These are phyloP conservation scores for Suhomyces bokatorum DNA, from an alignment of 1,139 yeast species.

Conservation along the genomic window DNA sequence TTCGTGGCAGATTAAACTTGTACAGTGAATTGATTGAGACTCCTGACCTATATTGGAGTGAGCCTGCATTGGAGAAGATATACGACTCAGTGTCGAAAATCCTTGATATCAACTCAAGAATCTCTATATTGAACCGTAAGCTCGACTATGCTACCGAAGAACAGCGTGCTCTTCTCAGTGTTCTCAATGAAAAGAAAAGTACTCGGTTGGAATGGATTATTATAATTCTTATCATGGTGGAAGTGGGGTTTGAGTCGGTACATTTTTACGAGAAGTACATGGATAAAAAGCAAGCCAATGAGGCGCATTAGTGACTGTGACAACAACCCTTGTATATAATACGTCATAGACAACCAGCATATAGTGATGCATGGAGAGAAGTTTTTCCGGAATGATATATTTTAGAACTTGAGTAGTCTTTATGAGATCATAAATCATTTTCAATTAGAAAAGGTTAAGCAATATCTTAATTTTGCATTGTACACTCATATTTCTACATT, in stretches of 20 bases:
- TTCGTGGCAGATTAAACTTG: constrained; percentile 78
- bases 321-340: background rate
- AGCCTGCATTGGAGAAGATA: constrained; percentile 75
- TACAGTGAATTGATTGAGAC: constrained; percentile 91
- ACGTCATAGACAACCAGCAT: too few relatives aligned
- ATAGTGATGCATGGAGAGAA: too few relatives aligned
- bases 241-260: constrained; percentile 75
- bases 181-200: constrained; percentile 74
- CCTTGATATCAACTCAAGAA: constrained; percentile 75
- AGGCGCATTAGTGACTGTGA: background rate
- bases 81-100: constrained; percentile 69
- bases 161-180: constrained; percentile 72
- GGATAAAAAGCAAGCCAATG: background rate
- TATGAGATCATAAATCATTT: too few relatives aligned
- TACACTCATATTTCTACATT: too few relatives aligned
- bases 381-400: too few relatives aligned
- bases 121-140: constrained; percentile 76
- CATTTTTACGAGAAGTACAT: constrained; percentile 41
- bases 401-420: too few relatives aligned
- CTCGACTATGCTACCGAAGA: constrained; percentile 90
- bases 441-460: too few relatives aligned
- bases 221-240: constrained; percentile 76
- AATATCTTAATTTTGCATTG: too few relatives aligned
- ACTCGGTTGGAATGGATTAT: constrained; percentile 86
- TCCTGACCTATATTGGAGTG: constrained; percentile 92